Evolutionary conservation across 345 rosid species (phyloP).

Genomic region (Geranium brycei): DNA sequence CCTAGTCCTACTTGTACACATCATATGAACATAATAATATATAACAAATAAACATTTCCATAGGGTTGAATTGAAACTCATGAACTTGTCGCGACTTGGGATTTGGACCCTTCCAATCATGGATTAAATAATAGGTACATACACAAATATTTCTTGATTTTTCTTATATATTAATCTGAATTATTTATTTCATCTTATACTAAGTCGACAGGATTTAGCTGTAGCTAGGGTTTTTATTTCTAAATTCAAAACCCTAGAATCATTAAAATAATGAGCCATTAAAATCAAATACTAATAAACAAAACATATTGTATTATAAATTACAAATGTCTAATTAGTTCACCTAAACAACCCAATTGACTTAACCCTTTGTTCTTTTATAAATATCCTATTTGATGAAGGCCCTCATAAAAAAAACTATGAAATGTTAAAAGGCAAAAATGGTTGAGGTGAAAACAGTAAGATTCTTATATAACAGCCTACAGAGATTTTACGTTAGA

Average conservation of each 20-base stretch:
- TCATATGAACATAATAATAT: too few species aligned
- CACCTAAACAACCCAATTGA: not conserved
- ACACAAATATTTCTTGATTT: not conserved
- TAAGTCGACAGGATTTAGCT: constrained; percentile 8
- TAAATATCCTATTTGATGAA: too few species aligned
- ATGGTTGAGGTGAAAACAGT: not conserved
- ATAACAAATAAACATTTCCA: constrained; percentile 8
- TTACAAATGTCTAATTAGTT: not conserved
- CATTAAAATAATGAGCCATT: not conserved
- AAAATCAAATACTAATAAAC: too few species aligned
- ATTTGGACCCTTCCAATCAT: constrained; percentile 25
- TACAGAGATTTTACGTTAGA: not conserved
- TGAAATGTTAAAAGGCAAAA: too few species aligned
- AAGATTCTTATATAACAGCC: not conserved
- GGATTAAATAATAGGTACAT: not conserved
- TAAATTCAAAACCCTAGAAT: constrained; percentile 22
- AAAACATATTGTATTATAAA: too few species aligned
- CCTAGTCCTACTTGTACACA: too few species aligned
- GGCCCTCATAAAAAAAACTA: too few species aligned
- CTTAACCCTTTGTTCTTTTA: not conserved
- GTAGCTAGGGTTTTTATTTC: constrained; percentile 30
- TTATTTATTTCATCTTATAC: not conserved
- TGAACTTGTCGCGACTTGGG: constrained; percentile 15
- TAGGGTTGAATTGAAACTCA: constrained; percentile 21
- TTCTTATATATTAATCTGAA: not conserved